Conservation (phyloP, 2,329 filamentous ascomycete genomes). For the Teratosphaeria destructans region DNA sequence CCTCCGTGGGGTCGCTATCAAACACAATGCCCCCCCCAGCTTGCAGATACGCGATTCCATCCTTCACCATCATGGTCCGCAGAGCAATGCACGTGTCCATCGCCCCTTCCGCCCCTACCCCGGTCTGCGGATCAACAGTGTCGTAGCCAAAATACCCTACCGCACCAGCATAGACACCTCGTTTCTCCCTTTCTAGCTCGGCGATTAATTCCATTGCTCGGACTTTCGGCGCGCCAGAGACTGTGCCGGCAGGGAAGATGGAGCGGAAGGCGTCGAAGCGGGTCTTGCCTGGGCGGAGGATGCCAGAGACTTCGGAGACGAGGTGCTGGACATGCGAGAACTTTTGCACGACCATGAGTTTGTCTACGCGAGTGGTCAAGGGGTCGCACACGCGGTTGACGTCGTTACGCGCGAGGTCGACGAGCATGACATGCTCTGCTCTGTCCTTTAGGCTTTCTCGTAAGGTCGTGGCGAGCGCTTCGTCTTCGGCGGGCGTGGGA, state of each 20-base stretch:
- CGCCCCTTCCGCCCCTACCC: constrained; percentile 60
- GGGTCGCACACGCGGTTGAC: constrained; percentile 94
- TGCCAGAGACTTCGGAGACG: constrained; percentile 86
- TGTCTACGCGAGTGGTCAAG: constrained; percentile 77
- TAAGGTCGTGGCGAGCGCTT: constrained; percentile 65
- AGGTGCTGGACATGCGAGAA: constrained; percentile 98
- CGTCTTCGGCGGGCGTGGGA: constrained; percentile 69
- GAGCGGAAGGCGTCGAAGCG: constrained; percentile 88
- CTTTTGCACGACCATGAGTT: constrained; percentile 84
- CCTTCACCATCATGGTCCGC: constrained; percentile 89
- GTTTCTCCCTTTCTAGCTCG: constrained; percentile 86
- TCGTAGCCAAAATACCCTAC: constrained; percentile 95
- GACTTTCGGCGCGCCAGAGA: constrained; percentile 91
- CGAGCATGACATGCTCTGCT: constrained; percentile 94
- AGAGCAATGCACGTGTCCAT: constrained; percentile 84
- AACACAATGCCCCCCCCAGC: constrained; percentile 84
- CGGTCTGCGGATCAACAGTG: constrained; percentile 46
- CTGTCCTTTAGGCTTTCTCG: constrained; percentile 78
- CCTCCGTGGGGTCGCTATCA: constrained; percentile 81
- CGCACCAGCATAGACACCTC: constrained; percentile 89
- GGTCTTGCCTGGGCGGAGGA: constrained; percentile 72
- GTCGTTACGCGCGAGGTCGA: constrained; percentile 91
- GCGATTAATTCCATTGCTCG: constrained; percentile 95
- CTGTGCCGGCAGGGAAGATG: constrained; percentile 94
- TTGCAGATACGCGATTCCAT: constrained; percentile 84